Evolutionary conservation across 2,329 filamentous ascomycete species (phyloP), one percentile per base, ranked within the genome.

Genomic region (Anthostomella pinea): DNA sequence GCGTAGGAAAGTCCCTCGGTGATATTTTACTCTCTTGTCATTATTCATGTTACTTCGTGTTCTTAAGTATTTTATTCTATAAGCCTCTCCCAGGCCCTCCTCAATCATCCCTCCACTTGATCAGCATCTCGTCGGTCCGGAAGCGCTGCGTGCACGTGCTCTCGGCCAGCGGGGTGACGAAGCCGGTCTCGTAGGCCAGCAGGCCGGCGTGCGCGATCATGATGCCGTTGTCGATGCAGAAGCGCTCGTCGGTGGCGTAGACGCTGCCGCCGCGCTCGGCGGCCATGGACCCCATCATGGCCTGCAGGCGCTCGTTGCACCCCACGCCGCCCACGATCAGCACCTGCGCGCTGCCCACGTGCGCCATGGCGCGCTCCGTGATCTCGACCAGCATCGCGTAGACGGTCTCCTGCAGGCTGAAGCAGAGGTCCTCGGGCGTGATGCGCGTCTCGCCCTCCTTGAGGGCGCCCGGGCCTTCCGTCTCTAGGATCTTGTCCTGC

Each of bases 261-360:
- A 97, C 87, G 54, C 81, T 90, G 4, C 93, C 93, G 35, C 89
- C 87, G 23, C 93, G 72, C 62, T 95, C 90, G 28, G 72, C 72
- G 11, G 90, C 91, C 93, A 98, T 98, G 30, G 85, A 72, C 11
- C 87, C 90, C 93, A 98, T 98, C 93, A 98, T 98, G 55, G 95
- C 81, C 69, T 98, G 93, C 50, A 98, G 62, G 4, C 93, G 77
- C 68, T 95, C 84, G 60, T 98, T 98, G 62, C 87, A 95, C 3
- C 93, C 93, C 2, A 98, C 93, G 15, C 93, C 93, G 24, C 93
- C 93, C 3, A 98, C 93, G 37, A 98, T 89, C 29, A 98, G 71
- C 6, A 98, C 93, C 68, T 97, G 88, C 33, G 72, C 79, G 36
- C 84, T 88, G 10, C 90, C 91, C 8, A 97, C 93, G 61, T 98